Percentiles rank a stretch among this genome's conserved stretches.
These are phyloP conservation scores for Trichoderma breve DNA, from an alignment of 2,329 filamentous ascomycete species.

Conservation along the genomic window DNA sequence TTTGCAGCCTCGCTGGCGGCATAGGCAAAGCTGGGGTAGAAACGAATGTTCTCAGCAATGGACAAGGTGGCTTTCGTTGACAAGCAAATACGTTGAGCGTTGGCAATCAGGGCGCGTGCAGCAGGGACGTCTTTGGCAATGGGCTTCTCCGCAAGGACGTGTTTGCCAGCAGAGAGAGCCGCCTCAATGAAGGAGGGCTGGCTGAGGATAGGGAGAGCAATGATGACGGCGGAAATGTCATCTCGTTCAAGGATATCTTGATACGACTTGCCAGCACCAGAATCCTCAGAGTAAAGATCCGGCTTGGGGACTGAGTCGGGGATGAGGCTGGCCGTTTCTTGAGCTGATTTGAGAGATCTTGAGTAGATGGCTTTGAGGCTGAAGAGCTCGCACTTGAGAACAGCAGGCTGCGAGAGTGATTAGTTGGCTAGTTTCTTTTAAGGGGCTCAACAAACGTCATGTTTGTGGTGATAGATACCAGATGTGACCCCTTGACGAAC, in stretches of 20 bases:
- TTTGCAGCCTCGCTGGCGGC: conserved; percentile 44
- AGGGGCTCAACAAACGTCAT: neutral
- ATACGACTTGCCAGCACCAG: conserved; percentile 44
- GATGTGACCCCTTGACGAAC: conserved; percentile 58
- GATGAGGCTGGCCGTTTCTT: conserved; percentile 42
- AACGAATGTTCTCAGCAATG: conserved; percentile 74
- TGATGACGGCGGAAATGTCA: conserved; percentile 55
- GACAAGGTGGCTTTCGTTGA: conserved; percentile 44
- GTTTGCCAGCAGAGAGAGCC: conserved; percentile 63
- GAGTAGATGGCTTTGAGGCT: conserved; percentile 65
- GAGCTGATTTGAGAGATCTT: conserved; percentile 58
- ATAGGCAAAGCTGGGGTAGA: conserved; percentile 53
- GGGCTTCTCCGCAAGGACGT: conserved; percentile 69
- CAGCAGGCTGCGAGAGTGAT: conserved; percentile 47
- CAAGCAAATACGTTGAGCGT: conserved; percentile 30
- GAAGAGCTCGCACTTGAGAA: conserved; percentile 50
- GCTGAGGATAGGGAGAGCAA: conserved; percentile 61
- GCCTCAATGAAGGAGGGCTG: conserved; percentile 59
- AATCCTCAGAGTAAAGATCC: conserved; percentile 59
- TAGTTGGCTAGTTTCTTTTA: neutral
- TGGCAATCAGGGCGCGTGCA: conserved; percentile 41
- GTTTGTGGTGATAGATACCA: conserved; percentile 36
- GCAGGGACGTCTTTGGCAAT: conserved; percentile 57
- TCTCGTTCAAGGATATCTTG: conserved; percentile 51
- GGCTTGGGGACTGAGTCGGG: conserved; percentile 30